Evolutionary conservation across 2,329 filamentous ascomycete genomes (phyloP).

Genomic region (Penicillium aurantiogriseum): DNA sequence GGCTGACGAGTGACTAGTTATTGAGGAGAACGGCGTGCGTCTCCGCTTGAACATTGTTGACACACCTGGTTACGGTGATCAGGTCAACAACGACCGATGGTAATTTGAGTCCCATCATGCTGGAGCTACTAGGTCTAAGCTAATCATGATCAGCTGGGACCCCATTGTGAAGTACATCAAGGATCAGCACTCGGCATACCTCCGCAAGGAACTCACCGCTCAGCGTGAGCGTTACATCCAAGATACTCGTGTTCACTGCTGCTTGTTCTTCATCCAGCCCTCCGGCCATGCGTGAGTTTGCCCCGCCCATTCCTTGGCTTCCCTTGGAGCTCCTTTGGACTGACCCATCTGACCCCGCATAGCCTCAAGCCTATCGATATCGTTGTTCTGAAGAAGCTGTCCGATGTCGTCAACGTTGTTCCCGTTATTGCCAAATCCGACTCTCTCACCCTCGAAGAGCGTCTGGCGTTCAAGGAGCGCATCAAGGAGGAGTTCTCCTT

Average conservation of each 20-base stretch:
- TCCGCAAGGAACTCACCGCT: constrained; percentile 98
- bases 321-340: not conserved
- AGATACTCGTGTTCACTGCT: constrained; percentile 99
- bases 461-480: constrained; percentile 93
- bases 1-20: constrained; percentile 54
- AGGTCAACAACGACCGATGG: constrained; percentile 99
- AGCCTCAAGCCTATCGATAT: constrained; percentile 97
- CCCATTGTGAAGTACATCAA: constrained; percentile 99
- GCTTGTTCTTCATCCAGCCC: constrained; percentile 98
- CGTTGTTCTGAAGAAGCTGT: constrained; percentile 98
- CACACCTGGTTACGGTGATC: constrained; percentile 94
- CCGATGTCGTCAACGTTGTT: constrained; percentile 98
- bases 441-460: constrained; percentile 92
- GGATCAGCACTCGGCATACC: constrained; percentile 98
- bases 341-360: constrained; percentile 1
- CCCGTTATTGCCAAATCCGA: constrained; percentile 99
- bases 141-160: constrained; percentile 67
- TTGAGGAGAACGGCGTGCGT: constrained; percentile 98
- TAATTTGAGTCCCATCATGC: constrained; percentile 27
- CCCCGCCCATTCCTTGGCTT: not conserved
- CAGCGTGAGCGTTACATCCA: constrained; percentile 99
- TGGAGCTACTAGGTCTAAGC: constrained; percentile 5
- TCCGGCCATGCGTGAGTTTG: constrained; percentile 75
- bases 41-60: constrained; percentile 98
- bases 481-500: constrained; percentile 99